A percentile compares a stretch with the other conserved stretches of the same genome.
These are phyloP conservation scores for Didymella pinodella DNA, from an alignment of 2,329 filamentous ascomycete genomes.

Conservation along the genomic window DNA sequence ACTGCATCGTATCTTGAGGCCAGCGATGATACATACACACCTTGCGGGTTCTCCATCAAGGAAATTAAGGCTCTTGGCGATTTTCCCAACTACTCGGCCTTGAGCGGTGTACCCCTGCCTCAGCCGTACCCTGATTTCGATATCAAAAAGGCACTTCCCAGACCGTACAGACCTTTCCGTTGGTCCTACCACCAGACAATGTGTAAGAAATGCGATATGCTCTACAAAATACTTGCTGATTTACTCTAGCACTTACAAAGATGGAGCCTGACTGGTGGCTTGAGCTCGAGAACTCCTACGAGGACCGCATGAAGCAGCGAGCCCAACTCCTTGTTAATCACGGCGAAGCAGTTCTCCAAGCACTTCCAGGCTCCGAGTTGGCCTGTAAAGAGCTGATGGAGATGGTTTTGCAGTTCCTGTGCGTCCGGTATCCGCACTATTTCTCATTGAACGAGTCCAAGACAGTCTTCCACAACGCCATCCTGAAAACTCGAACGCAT, in stretches of 20 bases:
- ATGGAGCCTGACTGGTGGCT: constrained; percentile 87
- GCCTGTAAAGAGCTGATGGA: constrained; percentile 89
- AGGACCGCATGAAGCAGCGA: constrained; percentile 71
- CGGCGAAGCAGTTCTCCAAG: constrained; percentile 69
- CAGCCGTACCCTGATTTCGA: constrained; percentile 70
- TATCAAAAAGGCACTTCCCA: constrained; percentile 70
- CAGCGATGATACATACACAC: constrained; percentile 59
- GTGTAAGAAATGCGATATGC: constrained; percentile 65
- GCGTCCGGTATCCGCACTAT: constrained; percentile 76
- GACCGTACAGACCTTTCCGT: constrained; percentile 81
- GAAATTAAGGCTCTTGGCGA: constrained; percentile 75
- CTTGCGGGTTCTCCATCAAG: constrained; percentile 72
- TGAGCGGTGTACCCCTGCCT: constrained; percentile 79
- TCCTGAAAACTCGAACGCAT: constrained; percentile 69
- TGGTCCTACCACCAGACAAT: constrained; percentile 92
- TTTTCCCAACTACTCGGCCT: constrained; percentile 78
- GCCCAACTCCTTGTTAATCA: constrained; percentile 69
- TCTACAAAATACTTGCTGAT: neutral
- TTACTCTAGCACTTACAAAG: constrained; percentile 72
- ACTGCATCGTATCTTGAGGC: constrained; percentile 38
- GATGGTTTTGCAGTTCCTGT: constrained; percentile 82
- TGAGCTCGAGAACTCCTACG: constrained; percentile 81
- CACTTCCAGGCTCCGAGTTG: constrained; percentile 76
- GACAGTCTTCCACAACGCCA: constrained; percentile 70
- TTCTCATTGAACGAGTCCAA: constrained; percentile 68